These are phyloP conservation scores for Tephrocybe sp. DNA, from an alignment of 768 basidiomycete genomes.

Conservation along the genomic window DNA sequence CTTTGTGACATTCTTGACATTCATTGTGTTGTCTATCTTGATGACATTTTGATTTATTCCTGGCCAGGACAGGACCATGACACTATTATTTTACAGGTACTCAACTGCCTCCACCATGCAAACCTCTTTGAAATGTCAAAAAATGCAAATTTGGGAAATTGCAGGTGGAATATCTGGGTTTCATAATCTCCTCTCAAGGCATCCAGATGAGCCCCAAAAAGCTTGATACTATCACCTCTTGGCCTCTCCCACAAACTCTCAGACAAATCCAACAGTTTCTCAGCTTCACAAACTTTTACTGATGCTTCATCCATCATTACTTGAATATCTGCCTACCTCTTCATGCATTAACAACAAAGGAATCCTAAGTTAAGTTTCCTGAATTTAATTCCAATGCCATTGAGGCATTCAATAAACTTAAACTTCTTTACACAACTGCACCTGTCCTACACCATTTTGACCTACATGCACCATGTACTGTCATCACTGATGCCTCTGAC, in stretches of 20 bases:
- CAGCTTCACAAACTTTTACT: conserved; percentile 32
- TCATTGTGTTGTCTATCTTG: too few relatives aligned
- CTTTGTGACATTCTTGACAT: too few relatives aligned
- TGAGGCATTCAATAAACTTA: conserved; percentile 26
- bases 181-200: conserved; percentile 9
- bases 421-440: conserved; percentile 24
- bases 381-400: not conserved
- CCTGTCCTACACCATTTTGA: conserved; percentile 34
- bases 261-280: conserved; percentile 34
- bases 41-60: too few relatives aligned
- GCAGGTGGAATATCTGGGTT: too few relatives aligned
- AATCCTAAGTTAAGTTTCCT: conserved; percentile 5
- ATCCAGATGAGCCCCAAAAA: conserved; percentile 40
- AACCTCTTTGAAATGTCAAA: too few relatives aligned
- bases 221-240: conserved; percentile 30
- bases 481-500: conserved; percentile 33
- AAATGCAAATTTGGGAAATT: too few relatives aligned
- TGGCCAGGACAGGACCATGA: too few relatives aligned
- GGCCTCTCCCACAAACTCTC: conserved; percentile 31
- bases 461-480: conserved; percentile 23
- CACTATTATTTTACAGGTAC: too few relatives aligned
- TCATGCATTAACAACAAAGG: conserved; percentile 17
- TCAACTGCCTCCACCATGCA: too few relatives aligned
- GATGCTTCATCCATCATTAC: not conserved
- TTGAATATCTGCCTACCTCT: not conserved